phyloP scores from a whole-genome alignment of 2,329 filamentous ascomycete genomes.

The Arthrobotrys conoides region DNA sequence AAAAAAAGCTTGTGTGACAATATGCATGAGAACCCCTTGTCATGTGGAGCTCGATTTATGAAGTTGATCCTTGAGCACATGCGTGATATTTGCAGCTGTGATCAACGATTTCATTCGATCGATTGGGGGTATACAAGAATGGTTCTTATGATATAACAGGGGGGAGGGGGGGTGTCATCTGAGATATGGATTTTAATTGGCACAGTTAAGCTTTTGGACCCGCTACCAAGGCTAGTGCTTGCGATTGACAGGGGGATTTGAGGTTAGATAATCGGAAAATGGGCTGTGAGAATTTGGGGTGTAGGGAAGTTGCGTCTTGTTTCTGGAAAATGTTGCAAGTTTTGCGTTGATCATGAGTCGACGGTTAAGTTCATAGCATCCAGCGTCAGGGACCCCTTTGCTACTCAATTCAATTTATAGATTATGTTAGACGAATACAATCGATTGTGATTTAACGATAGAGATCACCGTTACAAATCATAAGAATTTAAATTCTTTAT shows the following conservation, averaged over 20 bases:
- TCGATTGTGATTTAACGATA: not conserved
- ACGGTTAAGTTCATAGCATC: too few relatives aligned
- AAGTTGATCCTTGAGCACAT: not conserved
- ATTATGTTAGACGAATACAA: too few relatives aligned
- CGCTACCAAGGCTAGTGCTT: not conserved
- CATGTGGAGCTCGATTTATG: not conserved
- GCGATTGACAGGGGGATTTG: not conserved
- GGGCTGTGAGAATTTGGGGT: not conserved
- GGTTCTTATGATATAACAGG: not conserved
- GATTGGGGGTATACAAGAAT: not conserved
- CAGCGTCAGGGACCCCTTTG: too few relatives aligned
- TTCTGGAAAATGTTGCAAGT: not conserved
- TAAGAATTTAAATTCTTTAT: too few relatives aligned
- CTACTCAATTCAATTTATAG: too few relatives aligned
- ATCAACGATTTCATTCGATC: not conserved
- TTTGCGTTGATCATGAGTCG: conserved; percentile 18
- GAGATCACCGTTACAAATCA: not conserved
- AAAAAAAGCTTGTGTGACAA: conserved; percentile 6
- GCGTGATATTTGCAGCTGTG: conserved; percentile 5
- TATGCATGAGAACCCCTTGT: not conserved
- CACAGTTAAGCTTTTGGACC: conserved; percentile 15
- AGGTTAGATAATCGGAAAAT: conserved; percentile 3
- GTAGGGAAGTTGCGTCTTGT: not conserved
- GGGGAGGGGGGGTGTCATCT: not conserved
- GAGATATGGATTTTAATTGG: not conserved